Base-by-base conservation (phyloP, 2,329 filamentous ascomycete species). In the Colletotrichum paranaense region DNA sequence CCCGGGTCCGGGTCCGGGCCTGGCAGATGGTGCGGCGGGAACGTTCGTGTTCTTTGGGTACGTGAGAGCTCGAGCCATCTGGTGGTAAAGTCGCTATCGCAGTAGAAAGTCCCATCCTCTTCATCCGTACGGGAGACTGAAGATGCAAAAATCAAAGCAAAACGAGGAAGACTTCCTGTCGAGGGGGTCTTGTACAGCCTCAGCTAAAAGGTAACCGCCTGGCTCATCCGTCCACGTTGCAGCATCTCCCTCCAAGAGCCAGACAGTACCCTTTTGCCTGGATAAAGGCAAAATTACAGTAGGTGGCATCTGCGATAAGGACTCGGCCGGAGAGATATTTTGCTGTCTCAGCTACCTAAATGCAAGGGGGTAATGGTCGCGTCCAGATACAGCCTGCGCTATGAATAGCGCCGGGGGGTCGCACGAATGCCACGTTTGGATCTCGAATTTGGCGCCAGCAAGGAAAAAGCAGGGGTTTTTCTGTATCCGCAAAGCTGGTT, bases 361-460 rank as follows among this genome's bases (percentile, higher is more conserved):
- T 53, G 67, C 24, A 57, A n/a, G 67, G 67, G 60, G 62, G 9
- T 12, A 35, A 5, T 5, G 11, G 32, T 35, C 32, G 1, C 32
- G 32, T 35, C 19, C 19, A 26, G 7, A 12, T 63, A 22, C 46
- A 24, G 24, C 9, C 28, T 63, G 11, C 59, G 60, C 67, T 46
- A 64, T 64, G 67, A 68, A 65, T 56, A 65, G 32, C 24, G 60
- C 49, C 42, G 64, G 53, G 46, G 46, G 24, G n/a, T 24, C 46
- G 24, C 22, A 24, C 26, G 16, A 11, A 26, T 8, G 52, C 49
- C 49, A 49, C 26, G 67, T 52, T 56, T 16, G 24, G 67, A 56
- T 56, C 59, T 38, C 46, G 60, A 49, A 32, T 49, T 42, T 42
- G 42, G 42, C 42, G 42, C 16, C 42, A 49, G 42, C 42, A 49